Base-by-base conservation (phyloP, 768 basidiomycete species). In the Kwoniella newhampshirensis region DNA sequence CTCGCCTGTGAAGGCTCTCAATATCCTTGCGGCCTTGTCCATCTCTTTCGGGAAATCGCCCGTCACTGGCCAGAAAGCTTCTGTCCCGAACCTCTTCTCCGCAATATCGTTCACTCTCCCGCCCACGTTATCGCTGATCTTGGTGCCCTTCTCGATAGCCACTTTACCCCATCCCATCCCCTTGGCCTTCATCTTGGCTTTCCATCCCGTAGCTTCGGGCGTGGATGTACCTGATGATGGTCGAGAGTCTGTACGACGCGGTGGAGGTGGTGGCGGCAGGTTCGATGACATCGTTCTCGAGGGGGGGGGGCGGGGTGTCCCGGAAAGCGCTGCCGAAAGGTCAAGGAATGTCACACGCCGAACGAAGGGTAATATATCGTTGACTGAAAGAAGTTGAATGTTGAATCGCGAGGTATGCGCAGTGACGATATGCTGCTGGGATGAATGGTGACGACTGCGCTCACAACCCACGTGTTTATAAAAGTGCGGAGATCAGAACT, bases 1-100 rank as follows among this genome's bases (percentile, higher is more conserved):
- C 74, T 44, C 49, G 75, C 76, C 76, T 0, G 76, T 77, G 44
- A 77, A 77, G 0, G 69, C 60, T 25, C 71, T 58, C 39, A 77
- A 46, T 17, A 77, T 76, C 54, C 74, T 62, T 11, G 72, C 74
- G 20, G 55, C 56, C 57, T 77, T 76, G 20, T 77, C 72, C 71
- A 77, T 75, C 58, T 76, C 71, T 48, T 70, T 64, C 0, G 64
- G 68, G 39, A 75, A 71, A 44, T 75, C 71, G 23, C 70, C 74
- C 15, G 73, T 75, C 9, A 66, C 64, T 3, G 76, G 76, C 66
- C 69, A 77, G 51, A 77, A 77, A 6, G 57, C 54, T 48, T 77
- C 75, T 26, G 67, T 70, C 2, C 76, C 76, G 13, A 74, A 58
- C 62, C 67, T 64, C 67, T 74, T 74, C 42, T 71, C 74, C 0